Evolutionary conservation across 2,329 filamentous ascomycete genomes (phyloP), one percentile per base, ranked within the genome.

Genomic region (Neopestalotiopsis sp.): DNA sequence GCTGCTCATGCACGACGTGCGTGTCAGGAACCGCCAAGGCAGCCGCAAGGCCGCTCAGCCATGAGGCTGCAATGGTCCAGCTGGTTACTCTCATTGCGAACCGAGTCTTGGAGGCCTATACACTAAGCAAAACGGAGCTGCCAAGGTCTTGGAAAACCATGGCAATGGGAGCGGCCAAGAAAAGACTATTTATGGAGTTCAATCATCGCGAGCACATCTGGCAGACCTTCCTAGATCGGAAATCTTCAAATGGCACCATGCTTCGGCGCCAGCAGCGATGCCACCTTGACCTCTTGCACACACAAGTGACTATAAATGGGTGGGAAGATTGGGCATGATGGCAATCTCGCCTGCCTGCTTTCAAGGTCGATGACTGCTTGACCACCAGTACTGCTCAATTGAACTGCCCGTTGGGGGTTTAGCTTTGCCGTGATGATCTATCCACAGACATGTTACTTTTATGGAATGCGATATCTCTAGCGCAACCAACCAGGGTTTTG

Each of bases 1-100:
- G 38, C 24, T 56, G 62, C 62, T 65, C 62, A 24, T 65, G 62
- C 20, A 65, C 24, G 24, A 65, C 62, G 45, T 65, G 62, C n/a
- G 62, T 65, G 28, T 45, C 42, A 4, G 62, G 62, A 13, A 52
- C 12, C 40, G 30, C 38, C 38, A 49, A 20, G 24, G 62, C 62
- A 17, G 62, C 42, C 28, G n/a, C 62, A 12, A 65, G 42, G 62
- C 62, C 28, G 42, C 62, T 30, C 40, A 65, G 62, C 40, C 62
- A 65, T 14, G 42, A 14, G 24, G 40, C 62, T 32, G 62, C 28
- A 9, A 65, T 49, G 13, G 38, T 65, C 38, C 62, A 65, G 24
- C n/a, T 56, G 24, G 20, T 45, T 52, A 28, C 62, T 65, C 42
- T 65, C 62, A 65, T 65, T n/a, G n/a, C 42, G 62, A 40, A 42